Evolutionary conservation across 176 grass and related monocot species (phyloP), one percentile per base, ranked within the genome.

Genomic region (Zea luxurians): DNA sequence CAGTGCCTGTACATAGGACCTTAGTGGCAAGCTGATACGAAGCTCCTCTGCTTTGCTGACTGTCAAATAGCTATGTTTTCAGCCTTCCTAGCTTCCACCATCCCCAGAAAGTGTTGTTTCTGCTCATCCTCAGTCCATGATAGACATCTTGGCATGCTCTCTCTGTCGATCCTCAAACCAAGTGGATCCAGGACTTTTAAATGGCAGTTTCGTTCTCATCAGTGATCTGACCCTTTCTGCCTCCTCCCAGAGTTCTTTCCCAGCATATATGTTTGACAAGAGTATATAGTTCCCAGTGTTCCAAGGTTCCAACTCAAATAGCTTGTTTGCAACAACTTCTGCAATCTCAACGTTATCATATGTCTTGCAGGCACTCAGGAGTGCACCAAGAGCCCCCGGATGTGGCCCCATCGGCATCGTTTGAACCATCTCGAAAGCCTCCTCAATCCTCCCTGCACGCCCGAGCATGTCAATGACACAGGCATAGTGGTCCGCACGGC

Each of bases 221-320:
- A 84, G 48, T 2, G 71, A 83, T 69, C 88, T 79, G 45, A 94
- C 64, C 78, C 92, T 89, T 78, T 85, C 73, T 12, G 92, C 88
- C 61, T 88, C 86, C 6, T 91, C 80, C 88, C 92, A 91, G 62
- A 84, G 80, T 73, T 77, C 86, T 86, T 77, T 90, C 38, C 73
- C 88, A 55, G 92, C 92, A 84, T 86, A 94, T 76, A 94, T 94
- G 75, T 67, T 91, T 6, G 86, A 91, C 43, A 91, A 54, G 59
- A 94, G 81, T 76, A 91, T 88, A 89, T 94, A 94, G 78, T 94
- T 94, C 17, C 88, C 92, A 2, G 88, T 86, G 76, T 94, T 94
- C 9, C 37, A 9, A 65, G 88, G 91, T 72, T 94, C 91, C 71
- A 94, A 84, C 66, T 94, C 77, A 64, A 94, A 94, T 49, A 86